Conservation (phyloP, 2,329 filamentous ascomycete genomes). For the Torrubiella hemipterigena region DNA sequence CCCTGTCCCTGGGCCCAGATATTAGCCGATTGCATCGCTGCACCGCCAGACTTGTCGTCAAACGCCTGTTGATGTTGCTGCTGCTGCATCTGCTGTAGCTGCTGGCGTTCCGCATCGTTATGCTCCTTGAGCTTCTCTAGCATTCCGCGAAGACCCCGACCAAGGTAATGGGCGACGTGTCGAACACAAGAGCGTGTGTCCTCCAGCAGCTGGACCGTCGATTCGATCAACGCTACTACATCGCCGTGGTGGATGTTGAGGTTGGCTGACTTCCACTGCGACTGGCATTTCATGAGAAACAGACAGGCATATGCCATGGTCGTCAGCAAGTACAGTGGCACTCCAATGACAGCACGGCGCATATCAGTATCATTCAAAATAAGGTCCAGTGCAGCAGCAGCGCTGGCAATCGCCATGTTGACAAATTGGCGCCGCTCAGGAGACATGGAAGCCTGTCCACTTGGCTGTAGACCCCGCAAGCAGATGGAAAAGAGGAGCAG, state of each 20-base stretch:
- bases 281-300: constrained; percentile 20
- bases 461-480: constrained; percentile 20
- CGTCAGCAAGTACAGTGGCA: constrained; percentile 19
- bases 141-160: constrained; percentile 16
- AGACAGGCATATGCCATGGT: constrained; percentile 19
- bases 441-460: constrained; percentile 27
- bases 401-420: constrained; percentile 25
- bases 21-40: too few species aligned
- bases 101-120: constrained; percentile 4
- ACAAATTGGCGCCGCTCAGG: constrained; percentile 29
- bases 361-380: constrained; percentile 18
- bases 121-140: constrained; percentile 15
- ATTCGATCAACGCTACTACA: constrained; percentile 14
- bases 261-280: constrained; percentile 16
- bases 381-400: constrained; percentile 16
- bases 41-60: constrained; percentile 3
- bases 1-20: too few species aligned
- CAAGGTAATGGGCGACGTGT: constrained; percentile 17
- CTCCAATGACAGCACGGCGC: constrained; percentile 16
- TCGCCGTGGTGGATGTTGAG: constrained; percentile 18
- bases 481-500: constrained; percentile 37
- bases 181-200: constrained; percentile 14
- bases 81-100: constrained; percentile 5
- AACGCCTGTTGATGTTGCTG: constrained; percentile 6
- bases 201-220: constrained; percentile 12